phyloP scores from a whole-genome alignment of 495 filamentous ascomycete species.

The Talaromyces adpressus region DNA sequence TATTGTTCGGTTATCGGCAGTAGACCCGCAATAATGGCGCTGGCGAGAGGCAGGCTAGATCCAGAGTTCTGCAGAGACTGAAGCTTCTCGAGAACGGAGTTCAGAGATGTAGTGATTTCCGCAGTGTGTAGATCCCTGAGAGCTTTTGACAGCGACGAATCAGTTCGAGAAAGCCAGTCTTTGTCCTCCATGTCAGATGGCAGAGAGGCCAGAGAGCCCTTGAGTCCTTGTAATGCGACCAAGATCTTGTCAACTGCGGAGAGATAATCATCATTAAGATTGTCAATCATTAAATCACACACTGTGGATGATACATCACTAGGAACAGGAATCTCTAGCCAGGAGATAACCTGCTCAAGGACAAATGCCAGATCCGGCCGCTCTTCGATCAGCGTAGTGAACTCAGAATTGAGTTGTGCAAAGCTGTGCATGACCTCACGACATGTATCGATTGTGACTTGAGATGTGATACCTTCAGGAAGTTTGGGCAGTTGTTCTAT shows the following conservation, averaged over 20 bases:
- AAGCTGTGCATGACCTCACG: conserved; percentile 24
- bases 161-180: conserved; percentile 56
- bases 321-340: conserved; percentile 19
- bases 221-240: conserved; percentile 65
- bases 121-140: conserved; percentile 52
- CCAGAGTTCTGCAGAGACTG: conserved; percentile 36
- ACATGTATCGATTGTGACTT: conserved; percentile 37
- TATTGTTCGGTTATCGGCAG: conserved; percentile 74
- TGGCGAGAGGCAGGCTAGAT: conserved; percentile 35
- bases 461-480: conserved; percentile 46
- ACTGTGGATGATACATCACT: not conserved
- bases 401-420: conserved; percentile 30
- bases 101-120: conserved; percentile 46
- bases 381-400: conserved; percentile 34
- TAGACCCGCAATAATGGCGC: conserved; percentile 58
- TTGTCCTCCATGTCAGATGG: conserved; percentile 50
- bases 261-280: conserved; percentile 52
- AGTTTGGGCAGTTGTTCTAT: conserved; percentile 45
- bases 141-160: conserved; percentile 45
- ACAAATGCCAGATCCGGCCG: conserved; percentile 57
- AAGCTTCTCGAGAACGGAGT: conserved; percentile 42
- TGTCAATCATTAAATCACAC: conserved; percentile 18
- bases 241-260: conserved; percentile 58
- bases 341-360: conserved; percentile 51
- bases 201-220: conserved; percentile 34